Evolutionary conservation across 345 rosid species (phyloP).

Genomic region (Ceriops zippeliana): DNA sequence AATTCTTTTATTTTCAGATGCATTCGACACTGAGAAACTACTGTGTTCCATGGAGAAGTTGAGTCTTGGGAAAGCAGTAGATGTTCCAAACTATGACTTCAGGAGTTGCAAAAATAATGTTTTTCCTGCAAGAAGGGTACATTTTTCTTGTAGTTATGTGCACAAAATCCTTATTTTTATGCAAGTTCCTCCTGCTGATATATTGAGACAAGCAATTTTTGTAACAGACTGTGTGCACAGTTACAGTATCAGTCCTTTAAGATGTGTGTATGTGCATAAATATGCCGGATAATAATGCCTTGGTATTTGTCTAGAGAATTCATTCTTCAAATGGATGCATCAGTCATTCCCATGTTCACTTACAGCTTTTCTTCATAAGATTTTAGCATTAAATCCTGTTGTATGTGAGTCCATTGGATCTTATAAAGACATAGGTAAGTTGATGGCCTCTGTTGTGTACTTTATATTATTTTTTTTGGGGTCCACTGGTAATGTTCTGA

Average conservation of each 20-base stretch:
- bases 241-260: neutral
- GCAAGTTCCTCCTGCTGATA: neutral
- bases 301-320: neutral
- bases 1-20: slow-evolving; percentile 56
- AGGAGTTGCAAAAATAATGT: slow-evolving; percentile 55
- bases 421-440: neutral
- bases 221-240: neutral
- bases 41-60: slow-evolving; percentile 75
- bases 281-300: neutral
- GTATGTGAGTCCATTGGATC: neutral
- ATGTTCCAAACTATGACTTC: slow-evolving; percentile 90
- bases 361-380: neutral
- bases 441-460: neutral
- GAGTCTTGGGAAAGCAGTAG: slow-evolving; percentile 88
- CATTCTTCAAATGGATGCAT: neutral
- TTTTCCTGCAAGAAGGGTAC: slow-evolving; percentile 34
- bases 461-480: neutral
- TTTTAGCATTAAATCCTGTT: neutral
- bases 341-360: neutral
- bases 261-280: neutral
- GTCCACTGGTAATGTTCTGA: neutral
- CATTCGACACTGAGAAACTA: slow-evolving; percentile 78
- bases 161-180: neutral
- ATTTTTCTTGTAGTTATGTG: neutral
- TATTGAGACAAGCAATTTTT: neutral